phyloP scores from a whole-genome alignment of 352 stramenopile genomes.

The Phytophthora sojae region DNA sequence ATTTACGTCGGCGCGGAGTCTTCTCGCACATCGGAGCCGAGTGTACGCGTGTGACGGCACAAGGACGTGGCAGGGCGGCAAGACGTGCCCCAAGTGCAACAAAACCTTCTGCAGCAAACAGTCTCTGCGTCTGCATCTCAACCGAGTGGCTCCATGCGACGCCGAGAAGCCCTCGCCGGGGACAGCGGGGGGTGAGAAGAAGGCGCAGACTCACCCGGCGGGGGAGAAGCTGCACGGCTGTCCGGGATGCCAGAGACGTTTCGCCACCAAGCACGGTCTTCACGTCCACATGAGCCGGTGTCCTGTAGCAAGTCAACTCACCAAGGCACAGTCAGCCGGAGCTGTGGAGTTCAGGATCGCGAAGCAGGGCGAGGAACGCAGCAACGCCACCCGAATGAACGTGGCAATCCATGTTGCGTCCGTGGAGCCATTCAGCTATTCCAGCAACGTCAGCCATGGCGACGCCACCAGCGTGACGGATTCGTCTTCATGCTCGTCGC shows the following conservation, averaged over 20 bases:
- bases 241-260: neutral
- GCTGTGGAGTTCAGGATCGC: neutral
- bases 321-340: neutral
- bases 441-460: neutral
- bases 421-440: neutral
- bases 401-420: neutral
- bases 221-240: neutral
- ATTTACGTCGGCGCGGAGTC: constrained; percentile 2
- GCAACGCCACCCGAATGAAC: neutral
- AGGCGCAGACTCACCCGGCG: neutral
- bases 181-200: neutral
- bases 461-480: neutral
- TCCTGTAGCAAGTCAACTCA: neutral
- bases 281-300: constrained; percentile 9
- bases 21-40: constrained; percentile 2
- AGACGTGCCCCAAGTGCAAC: constrained; percentile 27
- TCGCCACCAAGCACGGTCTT: constrained; percentile 7
- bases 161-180: neutral
- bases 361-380: neutral
- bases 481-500: neutral
- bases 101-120: constrained; percentile 19
- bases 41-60: constrained; percentile 9
- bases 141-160: constrained; percentile 11
- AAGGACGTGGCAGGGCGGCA: neutral
- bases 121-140: constrained; percentile 16